Evolutionary conservation across 2,329 filamentous ascomycete species (phyloP), one percentile per base, ranked within the genome.

Genomic region (Pseudodiploospora longispora): DNA sequence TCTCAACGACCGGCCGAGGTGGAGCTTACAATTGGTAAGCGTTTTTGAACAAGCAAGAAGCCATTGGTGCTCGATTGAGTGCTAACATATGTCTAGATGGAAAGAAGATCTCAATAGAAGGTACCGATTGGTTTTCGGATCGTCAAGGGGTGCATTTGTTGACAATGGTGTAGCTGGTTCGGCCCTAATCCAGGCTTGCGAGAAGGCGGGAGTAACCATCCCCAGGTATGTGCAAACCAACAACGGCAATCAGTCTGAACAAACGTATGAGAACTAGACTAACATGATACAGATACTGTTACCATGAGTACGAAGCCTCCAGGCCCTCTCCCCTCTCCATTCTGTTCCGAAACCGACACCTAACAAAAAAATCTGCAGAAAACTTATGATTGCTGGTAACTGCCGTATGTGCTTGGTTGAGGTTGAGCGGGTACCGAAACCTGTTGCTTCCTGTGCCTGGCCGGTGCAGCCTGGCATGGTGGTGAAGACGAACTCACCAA

Each of bases 381-480:
- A 98, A 73, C 79, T 98, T 57, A 89, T 95, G 84, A 95, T 98
- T 76, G 93, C 93, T 61, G 93, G 93, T 69, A 98, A 97, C 72
- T 98, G 93, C 69, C 89, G 93, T 74, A 98, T 98, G 93, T 98
- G 93, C 71, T 74, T 98, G 62, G 93, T 98, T 62, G 93, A 98
- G 75, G 93, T 98, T 55, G 93, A 97, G 73, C 82, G 82, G 69
- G 87, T 88, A 49, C 93, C 93, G 47, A 98, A 98, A 72, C 93
- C 93, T 48, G 90, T 97, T 46, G 93, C 93, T 58, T 98, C 93
- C 51, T 98, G 93, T 70, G 93, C 93, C 57, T 98, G 93, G 93
- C 93, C 93, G 42, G 93, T 97, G 55, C 90, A 96, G 68, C 87
- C 93, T 44, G 93, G 93, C 50, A 98, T 98, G 93, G 89, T 95